phyloP scores from a whole-genome alignment of 2,329 filamentous ascomycete genomes.

The Colletotrichum tanaceti region DNA sequence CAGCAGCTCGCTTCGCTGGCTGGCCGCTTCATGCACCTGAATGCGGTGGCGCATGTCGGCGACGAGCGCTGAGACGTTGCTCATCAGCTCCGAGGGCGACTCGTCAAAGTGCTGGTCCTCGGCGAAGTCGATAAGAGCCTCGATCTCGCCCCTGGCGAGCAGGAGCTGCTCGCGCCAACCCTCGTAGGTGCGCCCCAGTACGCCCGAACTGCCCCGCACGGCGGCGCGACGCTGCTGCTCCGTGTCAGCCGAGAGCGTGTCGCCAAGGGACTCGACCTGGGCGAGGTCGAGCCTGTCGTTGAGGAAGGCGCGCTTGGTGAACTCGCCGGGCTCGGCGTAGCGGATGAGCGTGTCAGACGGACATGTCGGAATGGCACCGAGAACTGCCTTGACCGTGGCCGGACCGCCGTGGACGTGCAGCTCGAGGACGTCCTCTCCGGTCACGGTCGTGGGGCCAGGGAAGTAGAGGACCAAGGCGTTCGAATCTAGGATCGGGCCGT shows the following conservation, averaged over 20 bases:
- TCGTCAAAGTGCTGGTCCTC: constrained; percentile 99
- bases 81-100: constrained; percentile 77
- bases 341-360: constrained; percentile 63
- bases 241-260: constrained; percentile 77
- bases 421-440: constrained; percentile 92
- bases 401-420: constrained; percentile 93
- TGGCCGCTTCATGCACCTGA: constrained; percentile 77
- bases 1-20: constrained; percentile 84
- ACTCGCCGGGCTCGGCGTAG: constrained; percentile 95
- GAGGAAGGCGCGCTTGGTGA: constrained; percentile 91
- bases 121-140: constrained; percentile 95
- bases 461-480: constrained; percentile 87
- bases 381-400: constrained; percentile 87
- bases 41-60: constrained; percentile 71
- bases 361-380: constrained; percentile 77
- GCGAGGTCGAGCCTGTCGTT: constrained; percentile 87
- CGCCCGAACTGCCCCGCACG: constrained; percentile 78
- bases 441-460: constrained; percentile 82
- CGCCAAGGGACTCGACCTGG: constrained; percentile 78
- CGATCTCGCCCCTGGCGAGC: constrained; percentile 87
- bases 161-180: constrained; percentile 82
- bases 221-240: constrained; percentile 93
- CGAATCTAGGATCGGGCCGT: constrained; percentile 75
- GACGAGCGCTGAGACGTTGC: constrained; percentile 76
- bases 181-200: constrained; percentile 82